A percentile compares a stretch with the other conserved stretches of the same genome.
These are phyloP conservation scores for Globisporangium barbulae DNA, from an alignment of 352 stramenopile species.

Conservation along the genomic window DNA sequence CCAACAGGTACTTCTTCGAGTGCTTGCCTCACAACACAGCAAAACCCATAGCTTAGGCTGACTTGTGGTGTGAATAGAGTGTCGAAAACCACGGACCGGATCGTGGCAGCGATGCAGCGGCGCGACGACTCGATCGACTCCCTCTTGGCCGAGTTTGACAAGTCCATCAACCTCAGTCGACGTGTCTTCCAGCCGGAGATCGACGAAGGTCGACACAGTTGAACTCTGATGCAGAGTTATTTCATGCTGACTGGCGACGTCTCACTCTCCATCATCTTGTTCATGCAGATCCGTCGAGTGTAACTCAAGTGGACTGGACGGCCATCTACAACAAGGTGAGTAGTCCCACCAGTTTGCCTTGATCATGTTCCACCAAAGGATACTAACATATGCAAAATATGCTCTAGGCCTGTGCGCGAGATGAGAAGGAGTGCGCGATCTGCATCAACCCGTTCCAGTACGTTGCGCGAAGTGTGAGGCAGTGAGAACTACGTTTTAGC, in stretches of 20 bases:
- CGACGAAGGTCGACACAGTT: slow-evolving; percentile 20
- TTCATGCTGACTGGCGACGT: background rate
- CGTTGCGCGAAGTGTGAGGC: background rate
- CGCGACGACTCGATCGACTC: slow-evolving; percentile 80
- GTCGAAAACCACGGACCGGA: slow-evolving; percentile 44
- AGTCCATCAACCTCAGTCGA: slow-evolving; percentile 59
- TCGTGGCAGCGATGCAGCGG: slow-evolving; percentile 55
- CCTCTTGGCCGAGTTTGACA: slow-evolving; percentile 75
- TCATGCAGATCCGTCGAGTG: background rate
- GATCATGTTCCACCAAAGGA: background rate
- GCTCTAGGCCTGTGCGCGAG: slow-evolving; percentile 33
- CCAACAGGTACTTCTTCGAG: slow-evolving; percentile 35
- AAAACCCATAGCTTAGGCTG: background rate
- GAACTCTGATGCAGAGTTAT: background rate
- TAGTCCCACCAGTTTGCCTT: background rate
- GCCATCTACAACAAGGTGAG: slow-evolving; percentile 39
- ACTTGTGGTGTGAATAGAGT: slow-evolving; percentile 30
- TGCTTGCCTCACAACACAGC: too few relatives aligned
- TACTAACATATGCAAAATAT: background rate
- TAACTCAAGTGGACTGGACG: slow-evolving; percentile 33
- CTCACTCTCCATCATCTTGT: background rate
- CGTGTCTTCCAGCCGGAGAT: slow-evolving; percentile 61
- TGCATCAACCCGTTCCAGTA: slow-evolving; percentile 77
- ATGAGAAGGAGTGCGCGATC: slow-evolving; percentile 75
- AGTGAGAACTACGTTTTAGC: background rate